Base-by-base conservation (phyloP, 176 grass and related monocot species). In the Oryza longistaminata region DNA sequence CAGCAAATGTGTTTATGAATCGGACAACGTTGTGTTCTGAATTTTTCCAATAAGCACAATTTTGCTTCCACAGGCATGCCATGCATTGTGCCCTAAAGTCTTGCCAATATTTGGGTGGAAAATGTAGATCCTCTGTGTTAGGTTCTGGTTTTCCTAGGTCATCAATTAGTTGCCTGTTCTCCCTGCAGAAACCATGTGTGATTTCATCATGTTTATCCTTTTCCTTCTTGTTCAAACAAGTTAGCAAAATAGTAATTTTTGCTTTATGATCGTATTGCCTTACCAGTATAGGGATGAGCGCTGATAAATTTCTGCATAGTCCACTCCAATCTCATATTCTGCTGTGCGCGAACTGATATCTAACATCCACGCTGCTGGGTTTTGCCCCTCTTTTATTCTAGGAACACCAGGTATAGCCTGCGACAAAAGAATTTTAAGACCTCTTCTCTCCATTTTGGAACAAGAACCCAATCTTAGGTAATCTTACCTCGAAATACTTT, bases 31-130 rank as follows among this genome's bases (percentile, higher is more conserved):
- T 98, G 65, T 91, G 89, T 67, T 98, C 93, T 29, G 93, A 87
- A 83, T 95, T 98, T 82, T 98, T 98, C 95, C 95, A 98, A n/a
- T 98, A 95, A 50, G 95, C 92, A 74, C 87, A 92, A 64, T 84
- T 88, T 79, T 93, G 89, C 75, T 98, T 98, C 95, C 95, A 98
- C 81, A 95, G 74, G 79, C 95, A 98, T 45, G 91, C 93, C n/a
- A 83, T 78, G 27, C 86, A 95, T 31, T 98, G 93, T 6, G 85
- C 86, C 25, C 25, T 83, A 37, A 95, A 87, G 46, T 85, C 85
- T 58, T 90, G 89, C 91, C 89, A 90, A 62, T 95, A 90, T 81
- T 74, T 84, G 6, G 74, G 86, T 69, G 85, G 89, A 61, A 93
- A 98, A 77, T 95, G 70, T 8, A 98, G 78, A 27, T 95, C 93